These are phyloP conservation scores for Botrytis fabae DNA, from an alignment of 2,329 filamentous ascomycete genomes.

Conservation along the genomic window DNA sequence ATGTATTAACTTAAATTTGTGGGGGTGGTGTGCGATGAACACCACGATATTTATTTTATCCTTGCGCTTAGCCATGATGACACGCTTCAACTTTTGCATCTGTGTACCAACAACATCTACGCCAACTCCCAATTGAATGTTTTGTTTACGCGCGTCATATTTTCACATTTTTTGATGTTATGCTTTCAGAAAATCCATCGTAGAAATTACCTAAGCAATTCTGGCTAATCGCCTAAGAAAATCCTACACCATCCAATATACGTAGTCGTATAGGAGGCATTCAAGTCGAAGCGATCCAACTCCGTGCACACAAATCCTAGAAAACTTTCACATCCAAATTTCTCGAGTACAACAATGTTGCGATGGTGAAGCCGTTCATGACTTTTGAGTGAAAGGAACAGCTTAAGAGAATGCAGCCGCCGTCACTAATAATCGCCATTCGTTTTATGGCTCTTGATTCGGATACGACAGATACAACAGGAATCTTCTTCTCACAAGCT, in stretches of 20 bases:
- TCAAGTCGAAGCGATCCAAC: background rate
- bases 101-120: background rate
- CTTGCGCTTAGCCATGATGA: constrained; percentile 13
- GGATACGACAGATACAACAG: background rate
- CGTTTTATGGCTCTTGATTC: background rate
- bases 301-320: background rate
- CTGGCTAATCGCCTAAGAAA: background rate
- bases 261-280: background rate
- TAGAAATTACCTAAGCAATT: background rate
- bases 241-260: background rate
- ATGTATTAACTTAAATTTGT: constrained; percentile 5
- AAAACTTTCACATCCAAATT: background rate
- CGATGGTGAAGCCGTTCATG: background rate
- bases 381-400: background rate
- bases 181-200: background rate
- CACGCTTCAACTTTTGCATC: constrained; percentile 4
- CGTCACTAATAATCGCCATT: too few relatives aligned
- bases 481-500: background rate
- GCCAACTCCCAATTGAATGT: background rate
- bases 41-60: constrained; percentile 2
- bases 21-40: constrained; percentile 7
- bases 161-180: background rate
- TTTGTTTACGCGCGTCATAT: background rate
- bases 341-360: background rate
- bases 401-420: too few relatives aligned